Percentiles rank a stretch among this genome's conserved stretches.
phyloP scores from a whole-genome alignment of 208 protist genomes.

The Leishmania amazonensis region DNA sequence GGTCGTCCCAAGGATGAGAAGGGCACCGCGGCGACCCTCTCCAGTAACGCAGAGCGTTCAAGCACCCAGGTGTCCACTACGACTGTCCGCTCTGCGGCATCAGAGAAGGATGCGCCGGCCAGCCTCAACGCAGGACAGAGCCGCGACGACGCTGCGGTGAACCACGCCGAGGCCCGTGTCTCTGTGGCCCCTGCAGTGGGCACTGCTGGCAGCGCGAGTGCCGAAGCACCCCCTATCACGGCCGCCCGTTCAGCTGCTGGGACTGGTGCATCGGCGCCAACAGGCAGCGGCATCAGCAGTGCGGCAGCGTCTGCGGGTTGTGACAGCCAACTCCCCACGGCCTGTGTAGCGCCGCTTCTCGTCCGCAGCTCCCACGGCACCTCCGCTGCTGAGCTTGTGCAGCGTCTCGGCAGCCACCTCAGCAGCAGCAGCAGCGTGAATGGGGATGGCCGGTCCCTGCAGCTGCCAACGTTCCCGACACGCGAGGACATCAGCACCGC shows the following conservation, averaged over 20 bases:
- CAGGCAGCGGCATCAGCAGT: not conserved
- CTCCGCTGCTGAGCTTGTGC: not conserved
- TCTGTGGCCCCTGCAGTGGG: not conserved
- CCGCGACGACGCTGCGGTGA: not conserved
- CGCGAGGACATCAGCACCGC: not conserved
- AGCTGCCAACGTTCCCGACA: not conserved
- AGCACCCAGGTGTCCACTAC: not conserved
- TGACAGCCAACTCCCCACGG: not conserved
- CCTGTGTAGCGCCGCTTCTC: not conserved
- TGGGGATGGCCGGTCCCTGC: not conserved
- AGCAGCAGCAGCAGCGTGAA: not conserved
- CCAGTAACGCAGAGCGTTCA: not conserved
- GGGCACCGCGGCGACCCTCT: not conserved
- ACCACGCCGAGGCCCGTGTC: not conserved
- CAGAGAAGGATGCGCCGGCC: not conserved
- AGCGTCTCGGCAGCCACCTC: not conserved
- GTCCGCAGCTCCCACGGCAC: not conserved
- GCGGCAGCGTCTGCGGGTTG: not conserved
- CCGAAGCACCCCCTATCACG: not conserved
- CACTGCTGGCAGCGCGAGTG: not conserved
- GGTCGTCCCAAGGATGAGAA: not conserved
- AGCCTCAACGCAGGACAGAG: not conserved
- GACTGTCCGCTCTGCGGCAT: not conserved
- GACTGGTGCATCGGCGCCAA: not conserved
- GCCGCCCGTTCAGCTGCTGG: not conserved